Base-by-base conservation (phyloP, 345 rosid species). In the Corchorus olitorius region DNA sequence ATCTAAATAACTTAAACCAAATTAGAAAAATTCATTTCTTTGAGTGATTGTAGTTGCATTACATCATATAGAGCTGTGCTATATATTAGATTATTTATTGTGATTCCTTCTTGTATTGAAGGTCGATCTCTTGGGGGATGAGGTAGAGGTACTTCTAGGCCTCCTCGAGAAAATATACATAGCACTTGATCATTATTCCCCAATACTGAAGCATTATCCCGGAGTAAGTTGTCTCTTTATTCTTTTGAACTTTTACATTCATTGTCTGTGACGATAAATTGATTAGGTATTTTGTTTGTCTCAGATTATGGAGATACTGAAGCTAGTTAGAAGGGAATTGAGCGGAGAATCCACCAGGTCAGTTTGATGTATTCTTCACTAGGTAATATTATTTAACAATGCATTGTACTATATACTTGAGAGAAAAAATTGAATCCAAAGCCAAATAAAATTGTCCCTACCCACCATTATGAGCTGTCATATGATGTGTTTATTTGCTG, bases 91-190 rank as follows among this genome's bases (percentile, higher is more conserved):
- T 60, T 39, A 63, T 54, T 75, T 60, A 74, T 16, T 11, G 16
- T 16, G 48, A 68, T 67, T 61, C 60, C 14, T 65, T 45, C 65
- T 79, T 85, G 76, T 60, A 81, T 79, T 81, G 75, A 83, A 97
- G 99, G 99, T 97, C 73, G 98, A 97, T 84, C 91, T 92, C 75
- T 85, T 97, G 54, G 99, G 95, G 12, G 95, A 97, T 77, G 89
- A 94, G 82, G 99, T 94, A 84, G 97, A 94, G 59, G 59, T 84
- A 39, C 92, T 87, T 65, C 77, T 84, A 74, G 65, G 90, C 76
- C 97, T 94, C 78, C 98, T 92, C 50, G 97, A 91, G 87, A 97
- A 97, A 82, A 91, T 97, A 72, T 94, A 94, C 81, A 91, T 94
- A 62, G 98, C 94, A 3, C 87, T 97, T 19, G 97, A 97, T 82